Percentiles rank a stretch among this genome's conserved stretches.
phyloP scores from a whole-genome alignment of 1,284 basidiomycete species.

The Xerocomus tenax region DNA sequence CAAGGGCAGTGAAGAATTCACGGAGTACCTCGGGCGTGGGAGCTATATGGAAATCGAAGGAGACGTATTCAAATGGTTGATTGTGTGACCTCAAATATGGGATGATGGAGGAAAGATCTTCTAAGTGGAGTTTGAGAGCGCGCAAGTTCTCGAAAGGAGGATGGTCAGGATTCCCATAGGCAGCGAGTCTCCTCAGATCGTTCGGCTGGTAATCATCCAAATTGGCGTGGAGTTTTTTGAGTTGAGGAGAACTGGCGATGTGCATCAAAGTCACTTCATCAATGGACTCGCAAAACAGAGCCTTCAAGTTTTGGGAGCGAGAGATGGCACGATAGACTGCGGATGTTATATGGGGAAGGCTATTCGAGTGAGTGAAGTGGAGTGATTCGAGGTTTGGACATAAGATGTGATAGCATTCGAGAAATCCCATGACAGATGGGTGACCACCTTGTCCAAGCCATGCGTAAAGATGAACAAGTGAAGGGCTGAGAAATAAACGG shows the following conservation, averaged over 20 bases:
- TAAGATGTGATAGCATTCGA: slow-evolving; percentile 6
- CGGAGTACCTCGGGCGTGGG: not conserved
- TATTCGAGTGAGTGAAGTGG: not conserved
- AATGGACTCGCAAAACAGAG: not conserved
- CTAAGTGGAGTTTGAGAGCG: not conserved
- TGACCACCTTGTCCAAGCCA: not conserved
- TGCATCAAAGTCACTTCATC: slow-evolving; percentile 1
- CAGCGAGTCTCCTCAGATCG: not conserved
- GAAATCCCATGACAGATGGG: slow-evolving; percentile 1
- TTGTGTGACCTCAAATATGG: slow-evolving; percentile 1
- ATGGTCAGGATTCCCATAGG: not conserved
- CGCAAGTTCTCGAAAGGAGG: slow-evolving; percentile 9
- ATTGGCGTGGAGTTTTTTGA: not conserved
- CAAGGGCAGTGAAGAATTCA: slow-evolving; percentile 7
- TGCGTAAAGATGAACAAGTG: slow-evolving; percentile 5
- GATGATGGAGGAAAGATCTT: slow-evolving; percentile 1
- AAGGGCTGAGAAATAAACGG: slow-evolving; percentile 10
- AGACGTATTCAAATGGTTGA: slow-evolving; percentile 9
- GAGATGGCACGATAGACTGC: slow-evolving; percentile 8
- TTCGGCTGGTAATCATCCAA: not conserved
- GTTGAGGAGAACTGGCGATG: not conserved
- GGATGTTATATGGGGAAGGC: not conserved
- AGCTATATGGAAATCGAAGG: not conserved
- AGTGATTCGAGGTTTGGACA: slow-evolving; percentile 14
- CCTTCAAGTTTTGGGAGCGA: not conserved